Base-by-base conservation (phyloP, 2,329 filamentous ascomycete genomes). In the Alternaria arbusti region DNA sequence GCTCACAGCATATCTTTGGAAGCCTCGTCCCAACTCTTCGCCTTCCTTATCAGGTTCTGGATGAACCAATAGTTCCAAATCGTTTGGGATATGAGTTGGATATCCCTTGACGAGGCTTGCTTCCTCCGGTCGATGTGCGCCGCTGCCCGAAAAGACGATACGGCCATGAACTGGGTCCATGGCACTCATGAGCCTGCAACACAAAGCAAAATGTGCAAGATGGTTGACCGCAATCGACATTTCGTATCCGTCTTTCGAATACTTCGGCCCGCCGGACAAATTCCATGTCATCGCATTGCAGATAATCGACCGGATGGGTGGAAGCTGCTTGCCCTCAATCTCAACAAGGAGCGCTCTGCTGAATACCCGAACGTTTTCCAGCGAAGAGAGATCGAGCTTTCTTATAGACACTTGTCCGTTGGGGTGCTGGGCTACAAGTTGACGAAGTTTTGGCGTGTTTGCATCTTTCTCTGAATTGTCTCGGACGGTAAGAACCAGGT, bases 1-100 rank as follows among this genome's bases (percentile, higher is more conserved):
- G 1, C 81, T 79, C 23, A 78, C 79, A 3, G 75, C 82, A 66
- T 85, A 86, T 57, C 81, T 72, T 57, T 82, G 77, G 30, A 83
- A 84, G 4, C 83, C 83, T 6, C 74, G 70, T 4, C 79, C 82
- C 22, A 77, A 64, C 22, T 78, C 73, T 17, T 84, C 78, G 0
- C 57, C 57, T 3, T 58, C 43, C 1, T 64, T 61, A 61, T 82
- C 79, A 4, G 70, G 58, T 0, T 50, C 26, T 2, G 81, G 80
- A 52, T 80, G 77, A 9, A 80, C 73, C 47, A 84, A 69, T 3
- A 73, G 43, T 5, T 82, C 79, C 3, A 83, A 47, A 50, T 82
- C 70, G 2, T 55, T 40, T 4, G 71, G 71, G 36, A 84, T 72
- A 1, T 43, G 60, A 1, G 82, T 76, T 0, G 75, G 73, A 49